These are phyloP conservation scores for Anthostomella pinea DNA, from an alignment of 2,329 filamentous ascomycete genomes.

Conservation along the genomic window DNA sequence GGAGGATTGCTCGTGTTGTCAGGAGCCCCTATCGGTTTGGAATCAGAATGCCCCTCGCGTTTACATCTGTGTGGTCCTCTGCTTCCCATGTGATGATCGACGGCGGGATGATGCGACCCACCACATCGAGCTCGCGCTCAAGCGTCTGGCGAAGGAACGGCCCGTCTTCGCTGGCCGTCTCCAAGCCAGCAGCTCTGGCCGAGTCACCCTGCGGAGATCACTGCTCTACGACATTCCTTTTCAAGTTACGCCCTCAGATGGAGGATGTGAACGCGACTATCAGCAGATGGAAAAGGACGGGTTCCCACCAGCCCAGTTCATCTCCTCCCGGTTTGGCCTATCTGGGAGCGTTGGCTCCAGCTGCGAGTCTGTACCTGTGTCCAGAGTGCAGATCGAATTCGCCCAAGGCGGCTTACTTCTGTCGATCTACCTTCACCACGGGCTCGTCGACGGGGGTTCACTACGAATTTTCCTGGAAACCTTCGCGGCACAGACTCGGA, in stretches of 20 bases:
- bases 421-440: constrained; percentile 40
- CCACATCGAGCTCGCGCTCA: constrained; percentile 27
- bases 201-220: constrained; percentile 24
- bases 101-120: constrained; percentile 18
- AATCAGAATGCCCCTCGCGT: constrained; percentile 33
- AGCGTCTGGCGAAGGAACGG: constrained; percentile 27
- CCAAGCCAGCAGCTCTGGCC: constrained; percentile 21
- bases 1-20: constrained; percentile 17
- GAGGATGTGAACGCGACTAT: constrained; percentile 21
- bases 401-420: constrained; percentile 40
- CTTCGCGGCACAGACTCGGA: constrained; percentile 35
- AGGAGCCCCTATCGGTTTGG: constrained; percentile 32
- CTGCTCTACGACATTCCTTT: constrained; percentile 29
- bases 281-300: constrained; percentile 22
- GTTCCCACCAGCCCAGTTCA: constrained; percentile 29
- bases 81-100: constrained; percentile 29
- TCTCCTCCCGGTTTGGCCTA: constrained; percentile 22
- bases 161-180: constrained; percentile 31
- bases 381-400: constrained; percentile 37
- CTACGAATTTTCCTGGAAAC: constrained; percentile 38
- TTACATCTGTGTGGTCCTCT: constrained; percentile 33
- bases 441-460: constrained; percentile 41
- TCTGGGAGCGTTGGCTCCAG: constrained; percentile 19
- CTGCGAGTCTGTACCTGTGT: constrained; percentile 33
- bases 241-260: constrained; percentile 13